These are phyloP conservation scores for Eimeria necatrix DNA, from an alignment of 169 alveolate genomes.

Conservation along the genomic window DNA sequence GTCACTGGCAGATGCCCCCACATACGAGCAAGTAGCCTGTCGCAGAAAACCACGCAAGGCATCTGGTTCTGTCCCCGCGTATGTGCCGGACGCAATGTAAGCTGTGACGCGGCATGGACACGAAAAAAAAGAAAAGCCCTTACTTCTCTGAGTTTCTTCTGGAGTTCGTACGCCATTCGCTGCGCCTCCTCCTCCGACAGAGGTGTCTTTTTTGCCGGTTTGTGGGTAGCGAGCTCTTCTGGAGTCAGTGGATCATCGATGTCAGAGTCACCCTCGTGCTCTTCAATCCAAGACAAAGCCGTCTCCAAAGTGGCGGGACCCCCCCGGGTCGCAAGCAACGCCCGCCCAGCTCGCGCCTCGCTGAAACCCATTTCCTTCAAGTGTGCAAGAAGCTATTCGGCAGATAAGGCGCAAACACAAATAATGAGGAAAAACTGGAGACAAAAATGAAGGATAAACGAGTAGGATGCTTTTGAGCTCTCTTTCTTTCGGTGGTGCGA, in stretches of 20 bases:
- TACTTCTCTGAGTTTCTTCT: slow-evolving; percentile 81
- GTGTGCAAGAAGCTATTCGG: slow-evolving; percentile 43
- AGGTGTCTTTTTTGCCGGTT: slow-evolving; percentile 69
- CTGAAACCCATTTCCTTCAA: slow-evolving; percentile 83
- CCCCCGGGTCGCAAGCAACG: slow-evolving; percentile 78
- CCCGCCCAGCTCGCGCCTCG: slow-evolving; percentile 81
- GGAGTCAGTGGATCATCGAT: slow-evolving; percentile 78
- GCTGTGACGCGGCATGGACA: no score
- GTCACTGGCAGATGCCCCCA: no score
- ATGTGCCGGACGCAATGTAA: no score
- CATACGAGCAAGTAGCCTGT: no score
- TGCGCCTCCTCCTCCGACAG: slow-evolving; percentile 84
- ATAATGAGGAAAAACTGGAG: not conserved
- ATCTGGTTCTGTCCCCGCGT: no score
- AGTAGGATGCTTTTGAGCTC: not conserved
- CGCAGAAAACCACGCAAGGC: no score
- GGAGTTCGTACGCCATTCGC: slow-evolving; percentile 83
- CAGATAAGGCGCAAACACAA: slow-evolving; percentile 8
- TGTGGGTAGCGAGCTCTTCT: slow-evolving; percentile 51
- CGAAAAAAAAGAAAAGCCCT: not conserved
- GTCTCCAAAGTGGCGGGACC: slow-evolving; percentile 75
- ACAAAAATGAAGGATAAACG: not conserved
- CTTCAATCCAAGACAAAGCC: slow-evolving; percentile 83
- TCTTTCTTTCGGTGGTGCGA: no score
- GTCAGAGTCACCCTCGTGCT: slow-evolving; percentile 68